phyloP scores from a whole-genome alignment of 306 rosid genomes.

The Sicyos baderoa region DNA sequence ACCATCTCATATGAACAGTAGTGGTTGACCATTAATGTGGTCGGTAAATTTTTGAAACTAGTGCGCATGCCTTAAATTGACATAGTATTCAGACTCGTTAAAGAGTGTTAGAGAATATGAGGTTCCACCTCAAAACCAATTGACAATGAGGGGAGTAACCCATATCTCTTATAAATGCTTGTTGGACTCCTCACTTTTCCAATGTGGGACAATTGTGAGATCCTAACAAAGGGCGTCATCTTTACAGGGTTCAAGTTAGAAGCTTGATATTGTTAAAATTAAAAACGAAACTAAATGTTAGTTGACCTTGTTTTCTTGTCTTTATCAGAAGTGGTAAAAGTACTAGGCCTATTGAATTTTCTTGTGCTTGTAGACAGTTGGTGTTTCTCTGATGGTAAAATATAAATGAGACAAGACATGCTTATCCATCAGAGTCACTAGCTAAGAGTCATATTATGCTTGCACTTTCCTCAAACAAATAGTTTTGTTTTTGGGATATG shows the following conservation, averaged over 20 bases:
- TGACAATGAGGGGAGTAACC: no score
- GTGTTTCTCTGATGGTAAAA: background rate
- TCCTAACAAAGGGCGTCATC: background rate
- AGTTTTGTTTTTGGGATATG: no score
- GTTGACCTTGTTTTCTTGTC: background rate
- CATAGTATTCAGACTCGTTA: background rate
- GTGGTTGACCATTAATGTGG: background rate
- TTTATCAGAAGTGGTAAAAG: constrained; percentile 2
- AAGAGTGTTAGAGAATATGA: no score
- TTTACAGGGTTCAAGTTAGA: background rate
- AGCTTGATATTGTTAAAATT: constrained; percentile 2
- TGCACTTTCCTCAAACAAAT: no score
- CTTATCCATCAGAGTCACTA: background rate
- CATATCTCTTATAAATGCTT: no score
- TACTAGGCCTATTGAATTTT: background rate
- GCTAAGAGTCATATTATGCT: background rate
- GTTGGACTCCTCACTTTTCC: no score
- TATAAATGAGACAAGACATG: background rate
- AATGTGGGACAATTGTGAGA: no score
- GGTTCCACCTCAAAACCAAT: no score
- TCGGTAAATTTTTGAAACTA: background rate
- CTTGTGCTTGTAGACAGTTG: background rate
- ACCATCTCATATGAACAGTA: background rate
- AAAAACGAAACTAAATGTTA: background rate
- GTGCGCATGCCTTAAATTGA: background rate